Evolutionary conservation across 768 basidiomycete species (phyloP), one percentile per base, ranked within the genome.

Genomic region (Exidia glandulosa): DNA sequence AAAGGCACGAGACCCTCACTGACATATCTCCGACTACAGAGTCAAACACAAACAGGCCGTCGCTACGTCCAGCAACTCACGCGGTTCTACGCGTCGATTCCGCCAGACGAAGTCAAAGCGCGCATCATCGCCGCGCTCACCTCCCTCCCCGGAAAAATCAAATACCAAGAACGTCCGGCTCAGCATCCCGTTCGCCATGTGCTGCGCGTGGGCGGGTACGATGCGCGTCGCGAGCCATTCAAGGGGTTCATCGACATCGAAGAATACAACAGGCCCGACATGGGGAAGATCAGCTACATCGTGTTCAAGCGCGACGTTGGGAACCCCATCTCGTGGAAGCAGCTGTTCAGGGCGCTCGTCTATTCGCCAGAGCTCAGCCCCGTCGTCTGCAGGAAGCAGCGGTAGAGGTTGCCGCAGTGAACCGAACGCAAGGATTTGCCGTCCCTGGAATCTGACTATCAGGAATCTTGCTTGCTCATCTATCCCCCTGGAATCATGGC

Each of bases 181-280:
- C n/a, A 45, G 29, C 32, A 32, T 3, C 60, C 56, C 30, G 64
- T 56, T 12, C 32, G 61, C 61, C 6, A 67, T 76, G 47, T 71
- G 74, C 32, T 87, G 56, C 77, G 85, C 3, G 78, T 91, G n/a
- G 88, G 87, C 1, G 85, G 86, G 0, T 79, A 74, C 57, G 90
- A 93, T 68, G 72, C 71, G 47, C 75, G 90, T 57, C 84, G 79
- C 65, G 75, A 83, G 59, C 66, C 74, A 63, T 86, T 81, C 72
- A 89, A 86, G 65, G 90, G 90, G 2, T 87, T 84, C 83, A 78
- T 90, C 3, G 79, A 83, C 56, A 73, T 90, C 4, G 88, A 93
- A 68, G 65, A 70, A 27, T 90, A 87, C 65, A 73, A 61, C 14
- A 76, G 77, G 61, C 75, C 86, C 58, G 86, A 89, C 62, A 77